phyloP scores from a whole-genome alignment of 2,329 filamentous ascomycete species.

The Exophiala sp. region DNA sequence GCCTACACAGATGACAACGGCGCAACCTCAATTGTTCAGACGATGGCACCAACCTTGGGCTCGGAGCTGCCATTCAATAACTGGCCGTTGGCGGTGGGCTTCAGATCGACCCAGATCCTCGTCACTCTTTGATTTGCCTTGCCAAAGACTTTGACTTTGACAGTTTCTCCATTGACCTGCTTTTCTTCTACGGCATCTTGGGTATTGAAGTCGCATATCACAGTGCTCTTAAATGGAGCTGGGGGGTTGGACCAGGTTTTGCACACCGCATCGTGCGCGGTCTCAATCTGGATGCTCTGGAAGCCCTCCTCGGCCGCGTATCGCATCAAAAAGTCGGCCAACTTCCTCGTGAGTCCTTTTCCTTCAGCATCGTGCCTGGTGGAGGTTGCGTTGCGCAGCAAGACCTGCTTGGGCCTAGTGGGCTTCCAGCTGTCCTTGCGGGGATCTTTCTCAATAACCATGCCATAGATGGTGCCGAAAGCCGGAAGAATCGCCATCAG shows the following conservation, averaged over 20 bases:
- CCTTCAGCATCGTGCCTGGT: conserved; percentile 37
- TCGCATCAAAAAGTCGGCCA: conserved; percentile 38
- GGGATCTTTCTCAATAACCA: conserved; percentile 10
- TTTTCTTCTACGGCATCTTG: conserved; percentile 19
- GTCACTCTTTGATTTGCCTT: conserved; percentile 64
- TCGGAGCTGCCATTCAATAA: background rate
- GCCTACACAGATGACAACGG: too few relatives aligned
- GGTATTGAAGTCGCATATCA: conserved; percentile 16
- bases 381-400: conserved; percentile 37
- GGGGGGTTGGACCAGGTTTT: conserved; percentile 25
- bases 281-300: conserved; percentile 37
- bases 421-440: conserved; percentile 32
- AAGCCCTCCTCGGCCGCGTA: conserved; percentile 35
- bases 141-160: conserved; percentile 58
- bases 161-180: conserved; percentile 6
- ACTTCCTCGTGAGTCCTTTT: conserved; percentile 33
- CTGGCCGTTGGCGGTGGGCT: conserved; percentile 3
- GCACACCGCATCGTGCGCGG: conserved; percentile 25
- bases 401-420: conserved; percentile 30
- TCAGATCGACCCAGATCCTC: conserved; percentile 59
- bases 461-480: conserved; percentile 15
- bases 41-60: too few relatives aligned
- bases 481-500: conserved; percentile 24
- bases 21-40: too few relatives aligned
- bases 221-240: conserved; percentile 15